Evolutionary conservation across 306 rosid species (phyloP).

Genomic region (Citrullus amarus): DNA sequence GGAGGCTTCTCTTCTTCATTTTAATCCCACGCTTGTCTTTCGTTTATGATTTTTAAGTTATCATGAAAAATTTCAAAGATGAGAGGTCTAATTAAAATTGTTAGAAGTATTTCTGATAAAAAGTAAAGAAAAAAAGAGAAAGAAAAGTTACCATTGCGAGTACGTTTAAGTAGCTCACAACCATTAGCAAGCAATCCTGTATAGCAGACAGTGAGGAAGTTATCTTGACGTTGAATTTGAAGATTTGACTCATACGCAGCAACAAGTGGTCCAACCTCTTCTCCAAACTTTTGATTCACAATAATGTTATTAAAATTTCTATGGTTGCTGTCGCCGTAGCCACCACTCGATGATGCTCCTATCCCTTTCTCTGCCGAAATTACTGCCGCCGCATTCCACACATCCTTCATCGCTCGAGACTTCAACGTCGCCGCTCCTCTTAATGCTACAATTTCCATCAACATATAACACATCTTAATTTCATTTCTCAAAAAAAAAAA

Average conservation of each 20-base stretch:
- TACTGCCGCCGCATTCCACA: constrained; percentile 84
- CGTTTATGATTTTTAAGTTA: no score
- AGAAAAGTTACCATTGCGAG: constrained; percentile 51
- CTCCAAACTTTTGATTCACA: constrained; percentile 29
- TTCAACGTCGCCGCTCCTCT: constrained; percentile 95
- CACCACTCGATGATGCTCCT: background rate
- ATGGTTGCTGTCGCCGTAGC: constrained; percentile 18
- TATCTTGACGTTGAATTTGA: constrained; percentile 31
- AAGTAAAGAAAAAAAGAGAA: background rate
- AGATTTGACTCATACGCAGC: background rate
- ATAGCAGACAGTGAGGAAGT: constrained; percentile 60
- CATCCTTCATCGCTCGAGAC: constrained; percentile 89
- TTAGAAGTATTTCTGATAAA: no score
- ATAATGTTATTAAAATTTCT: constrained; percentile 31
- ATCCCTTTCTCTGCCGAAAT: constrained; percentile 65
- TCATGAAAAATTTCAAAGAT: no score
- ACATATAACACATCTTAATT: background rate
- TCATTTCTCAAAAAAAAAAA: background rate
- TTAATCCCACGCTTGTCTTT: no score
- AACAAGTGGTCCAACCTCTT: constrained; percentile 31
- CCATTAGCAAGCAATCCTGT: constrained; percentile 71
- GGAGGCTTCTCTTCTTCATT: no score
- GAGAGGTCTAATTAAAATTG: no score
- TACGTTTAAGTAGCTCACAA: constrained; percentile 80
- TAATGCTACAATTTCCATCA: constrained; percentile 34